These are phyloP conservation scores for Colletotrichum agaves DNA, from an alignment of 2,329 filamentous ascomycete genomes.

Conservation along the genomic window DNA sequence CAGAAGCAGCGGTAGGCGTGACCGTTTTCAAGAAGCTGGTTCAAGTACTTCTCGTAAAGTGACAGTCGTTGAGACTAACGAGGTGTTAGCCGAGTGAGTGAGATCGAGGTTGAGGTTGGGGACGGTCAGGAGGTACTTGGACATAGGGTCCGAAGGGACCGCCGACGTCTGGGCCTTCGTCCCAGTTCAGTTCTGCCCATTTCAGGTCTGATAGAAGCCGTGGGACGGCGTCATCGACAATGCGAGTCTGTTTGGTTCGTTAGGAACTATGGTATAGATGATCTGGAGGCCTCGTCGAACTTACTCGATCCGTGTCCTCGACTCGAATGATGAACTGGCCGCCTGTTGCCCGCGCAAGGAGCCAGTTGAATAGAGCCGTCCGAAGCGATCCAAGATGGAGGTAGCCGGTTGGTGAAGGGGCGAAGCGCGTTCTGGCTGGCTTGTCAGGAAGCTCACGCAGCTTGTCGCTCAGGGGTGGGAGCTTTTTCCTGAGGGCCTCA, in stretches of 20 bases:
- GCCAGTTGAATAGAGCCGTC: constrained; percentile 94
- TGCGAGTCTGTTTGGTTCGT: constrained; percentile 70
- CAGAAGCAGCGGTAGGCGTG: constrained; percentile 96
- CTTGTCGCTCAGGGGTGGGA: constrained; percentile 30
- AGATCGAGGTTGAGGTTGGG: background rate
- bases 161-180: constrained; percentile 89
- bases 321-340: constrained; percentile 92
- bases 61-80: constrained; percentile 79
- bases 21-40: constrained; percentile 74
- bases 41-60: constrained; percentile 77
- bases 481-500: constrained; percentile 37
- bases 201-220: constrained; percentile 81
- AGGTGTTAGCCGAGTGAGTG: constrained; percentile 2
- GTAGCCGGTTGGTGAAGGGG: constrained; percentile 94
- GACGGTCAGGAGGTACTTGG: constrained; percentile 66
- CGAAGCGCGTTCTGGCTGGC: constrained; percentile 77
- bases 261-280: background rate
- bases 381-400: constrained; percentile 91
- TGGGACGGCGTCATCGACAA: constrained; percentile 82
- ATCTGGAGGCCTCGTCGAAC: constrained; percentile 37
- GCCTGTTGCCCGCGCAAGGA: constrained; percentile 86
- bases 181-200: constrained; percentile 93
- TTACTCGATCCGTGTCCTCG: constrained; percentile 93
- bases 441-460: constrained; percentile 55
- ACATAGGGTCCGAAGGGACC: constrained; percentile 87